Evolutionary conservation across 805 yeast genomes (phyloP).

Genomic region (Metschnikowia drakensbergensis): DNA sequence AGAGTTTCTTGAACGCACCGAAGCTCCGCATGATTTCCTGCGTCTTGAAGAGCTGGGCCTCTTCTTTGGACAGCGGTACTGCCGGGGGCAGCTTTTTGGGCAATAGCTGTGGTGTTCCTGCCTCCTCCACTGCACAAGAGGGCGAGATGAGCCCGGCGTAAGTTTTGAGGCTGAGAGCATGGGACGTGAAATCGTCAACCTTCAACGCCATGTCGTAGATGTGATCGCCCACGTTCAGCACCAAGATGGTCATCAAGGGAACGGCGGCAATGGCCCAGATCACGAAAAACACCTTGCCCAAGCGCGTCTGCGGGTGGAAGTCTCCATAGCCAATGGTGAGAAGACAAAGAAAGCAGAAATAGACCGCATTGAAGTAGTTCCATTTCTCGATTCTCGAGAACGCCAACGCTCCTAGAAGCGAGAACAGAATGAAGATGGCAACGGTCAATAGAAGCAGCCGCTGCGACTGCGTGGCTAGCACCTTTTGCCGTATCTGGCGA

Average conservation of each 20-base stretch:
- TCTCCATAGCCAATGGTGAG: slow-evolving; percentile 87
- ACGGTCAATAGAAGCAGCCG: slow-evolving; percentile 40
- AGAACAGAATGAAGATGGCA: slow-evolving; percentile 49
- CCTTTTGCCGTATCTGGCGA: slow-evolving; percentile 45
- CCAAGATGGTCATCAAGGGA: slow-evolving; percentile 80
- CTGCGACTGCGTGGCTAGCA: slow-evolving; percentile 36
- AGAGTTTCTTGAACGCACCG: background rate
- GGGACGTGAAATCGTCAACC: slow-evolving; percentile 8
- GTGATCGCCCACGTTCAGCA: slow-evolving; percentile 68
- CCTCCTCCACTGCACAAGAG: background rate
- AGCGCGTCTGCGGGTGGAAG: slow-evolving; percentile 54
- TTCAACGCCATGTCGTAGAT: slow-evolving; percentile 32
- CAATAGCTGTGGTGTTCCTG: background rate
- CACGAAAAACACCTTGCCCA: slow-evolving; percentile 71
- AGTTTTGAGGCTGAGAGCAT: slow-evolving; percentile 8
- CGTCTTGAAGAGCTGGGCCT: background rate
- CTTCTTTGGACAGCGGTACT: background rate
- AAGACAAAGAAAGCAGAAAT: slow-evolving; percentile 71
- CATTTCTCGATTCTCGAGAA: slow-evolving; percentile 63
- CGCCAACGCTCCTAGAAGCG: slow-evolving; percentile 70
- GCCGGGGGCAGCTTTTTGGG: background rate
- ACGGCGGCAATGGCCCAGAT: slow-evolving; percentile 80
- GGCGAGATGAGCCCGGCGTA: slow-evolving; percentile 4
- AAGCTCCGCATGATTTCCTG: background rate
- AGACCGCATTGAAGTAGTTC: slow-evolving; percentile 68